Base-by-base conservation (phyloP, 331 rosid species). In the Rosa hybrid region DNA sequence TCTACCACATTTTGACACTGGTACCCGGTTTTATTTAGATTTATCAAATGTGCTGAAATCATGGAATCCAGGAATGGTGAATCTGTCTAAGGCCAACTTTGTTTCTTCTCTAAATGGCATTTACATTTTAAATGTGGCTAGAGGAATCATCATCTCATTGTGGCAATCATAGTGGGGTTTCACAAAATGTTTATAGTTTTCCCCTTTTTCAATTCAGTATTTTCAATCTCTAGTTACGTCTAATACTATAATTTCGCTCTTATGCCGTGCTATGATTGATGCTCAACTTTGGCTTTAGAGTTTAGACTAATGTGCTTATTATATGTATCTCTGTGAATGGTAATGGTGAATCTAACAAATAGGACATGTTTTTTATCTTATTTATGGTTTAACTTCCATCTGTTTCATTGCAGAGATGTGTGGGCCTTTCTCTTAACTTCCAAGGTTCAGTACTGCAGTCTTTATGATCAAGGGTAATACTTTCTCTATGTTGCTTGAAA, bases 381-480 rank as follows among this genome's bases (percentile, higher is more conserved):
- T 74, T 4, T 16, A 78, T 76, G 23, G 68, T 83, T 83, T 75
- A 77, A 81, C 85, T 82, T 83, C 21, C 77, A 42, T 77, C 34
- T 72, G 9, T 80, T 87, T 81, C 64, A 85, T 74, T 69, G 80
- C 95, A 94, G 98, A 89, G 98, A 94, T 56, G 97, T 94, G 12
- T 94, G 98, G 98, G 96, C 98, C 80, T 92, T 95, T 87, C 71
- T 95, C 77, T 87, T 93, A 77, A 91, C 94, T 56, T 87, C 91
- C 93, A 89, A 91, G 89, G 94, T 87, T 78, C 86, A 80, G 30
- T 95, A 95, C 91, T 93, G 99, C 97, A 84, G 94, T 84, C 98
- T 95, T 79, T 95, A 95, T 78, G 96, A 95, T 87, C 88, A 91
- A 89, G 99, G 99, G 99, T 95, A 95, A 90, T 86, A 72, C 75